phyloP scores from a whole-genome alignment of 768 basidiomycete species.

The Mycena chlorophos region DNA sequence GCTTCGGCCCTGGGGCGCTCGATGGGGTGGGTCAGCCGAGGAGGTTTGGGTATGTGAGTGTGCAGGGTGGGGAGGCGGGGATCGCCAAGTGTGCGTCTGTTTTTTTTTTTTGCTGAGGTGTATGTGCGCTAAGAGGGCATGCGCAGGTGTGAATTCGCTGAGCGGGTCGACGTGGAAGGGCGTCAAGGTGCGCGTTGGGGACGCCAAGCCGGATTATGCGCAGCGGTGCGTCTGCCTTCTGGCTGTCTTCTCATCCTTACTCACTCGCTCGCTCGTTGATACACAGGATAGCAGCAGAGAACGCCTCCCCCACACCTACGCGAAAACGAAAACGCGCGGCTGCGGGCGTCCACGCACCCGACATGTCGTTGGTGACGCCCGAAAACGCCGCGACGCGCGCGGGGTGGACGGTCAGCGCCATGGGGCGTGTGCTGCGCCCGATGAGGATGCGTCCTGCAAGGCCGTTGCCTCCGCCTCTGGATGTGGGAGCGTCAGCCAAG shows the following conservation, averaged over 20 bases:
- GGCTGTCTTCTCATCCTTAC: constrained; percentile 11
- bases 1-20: no score
- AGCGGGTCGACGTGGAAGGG: constrained; percentile 89
- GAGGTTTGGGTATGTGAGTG: constrained; percentile 73
- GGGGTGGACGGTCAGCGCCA: constrained; percentile 71
- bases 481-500: no score
- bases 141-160: constrained; percentile 66
- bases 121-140: no score
- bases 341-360: constrained; percentile 46
- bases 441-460: constrained; percentile 69
- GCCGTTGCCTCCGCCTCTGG: constrained; percentile 61
- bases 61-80: constrained; percentile 61
- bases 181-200: constrained; percentile 77
- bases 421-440: constrained; percentile 64
- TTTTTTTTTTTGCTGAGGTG: no score
- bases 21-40: constrained; percentile 67
- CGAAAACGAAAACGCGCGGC: constrained; percentile 42
- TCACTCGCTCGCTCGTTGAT: no score
- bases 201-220: constrained; percentile 74
- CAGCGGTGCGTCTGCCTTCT: constrained; percentile 49
- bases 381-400: constrained; percentile 53
- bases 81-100: constrained; percentile 67
- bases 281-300: constrained; percentile 7
- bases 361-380: constrained; percentile 66
- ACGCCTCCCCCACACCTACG: constrained; percentile 35